Base-by-base conservation (phyloP, 495 filamentous ascomycete species). In the Podospora conica region DNA sequence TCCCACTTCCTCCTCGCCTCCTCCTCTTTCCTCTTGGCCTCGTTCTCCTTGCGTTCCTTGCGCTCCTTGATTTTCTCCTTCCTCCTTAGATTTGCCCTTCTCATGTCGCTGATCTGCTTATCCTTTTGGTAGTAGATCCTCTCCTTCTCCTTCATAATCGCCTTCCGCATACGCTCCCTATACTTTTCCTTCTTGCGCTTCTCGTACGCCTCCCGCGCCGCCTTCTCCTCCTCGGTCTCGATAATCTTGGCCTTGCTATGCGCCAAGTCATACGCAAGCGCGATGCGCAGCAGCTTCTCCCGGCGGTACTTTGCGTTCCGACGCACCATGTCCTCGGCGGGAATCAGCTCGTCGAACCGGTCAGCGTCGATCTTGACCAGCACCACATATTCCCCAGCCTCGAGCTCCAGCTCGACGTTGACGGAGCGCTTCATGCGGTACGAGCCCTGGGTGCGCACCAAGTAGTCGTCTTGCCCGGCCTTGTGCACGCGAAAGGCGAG, bases 211-310 rank as follows among this genome's bases (percentile, higher is more conserved):
- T 80, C 75, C 11, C 76, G 75, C 1, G 79, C 82, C 65, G 75
- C 69, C 74, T 86, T 88, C 70, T 92, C 88, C 62, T 83, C 79
- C n/a, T 87, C 79, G 6, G 86, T 86, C 68, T 92, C 88, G 28
- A 80, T 74, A 21, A 88, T 79, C 22, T 88, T 83, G 20, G 88
- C 90, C 74, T 93, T 93, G 40, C 87, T 88, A 71, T 96, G 91
- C 4, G 93, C 91, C 10, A 94, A 76, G 71, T 97, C 93, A 65
- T 96, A 96, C 5, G 88, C 87, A 27, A 90, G 83, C 4, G 91
- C 93, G 22, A 94, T 87, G 64, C 90, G 87, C 3, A 93, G 84
- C 2, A 97, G 81, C 75, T 97, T 97, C 57, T 93, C 91, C 27
- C 92, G 87, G 24, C 85, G 82, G 1, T 74, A 73, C 53, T 83